A percentile compares a stretch with the other conserved stretches of the same genome.
phyloP scores from a whole-genome alignment of 176 grass and related monocot species.

The Tuctoria greenei region DNA sequence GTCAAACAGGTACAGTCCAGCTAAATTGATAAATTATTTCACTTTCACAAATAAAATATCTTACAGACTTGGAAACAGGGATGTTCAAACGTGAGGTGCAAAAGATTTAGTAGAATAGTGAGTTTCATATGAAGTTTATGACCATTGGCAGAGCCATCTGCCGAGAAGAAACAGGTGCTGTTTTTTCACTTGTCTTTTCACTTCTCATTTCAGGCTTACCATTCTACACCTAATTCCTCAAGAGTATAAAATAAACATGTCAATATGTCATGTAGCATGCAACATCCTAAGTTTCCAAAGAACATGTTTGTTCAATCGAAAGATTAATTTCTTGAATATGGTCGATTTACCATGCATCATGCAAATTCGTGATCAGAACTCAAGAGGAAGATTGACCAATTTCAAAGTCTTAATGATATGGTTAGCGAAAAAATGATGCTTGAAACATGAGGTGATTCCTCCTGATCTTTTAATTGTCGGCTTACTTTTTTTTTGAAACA shows the following conservation, averaged over 20 bases:
- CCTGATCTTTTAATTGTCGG: neutral
- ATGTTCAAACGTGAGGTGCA: neutral
- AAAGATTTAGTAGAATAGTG: slow-evolving; percentile 5
- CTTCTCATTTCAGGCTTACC: neutral
- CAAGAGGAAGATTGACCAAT: neutral
- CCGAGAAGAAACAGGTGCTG: neutral
- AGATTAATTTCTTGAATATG: neutral
- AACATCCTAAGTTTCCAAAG: neutral
- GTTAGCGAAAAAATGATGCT: neutral
- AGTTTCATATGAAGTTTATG: slow-evolving; percentile 13
- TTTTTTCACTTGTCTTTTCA: neutral
- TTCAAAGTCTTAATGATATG: neutral
- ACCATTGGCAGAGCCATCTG: slow-evolving; percentile 6
- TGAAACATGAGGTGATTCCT: slow-evolving; percentile 16
- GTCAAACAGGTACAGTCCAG: slow-evolving; percentile 5
- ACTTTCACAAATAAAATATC: slow-evolving; percentile 29
- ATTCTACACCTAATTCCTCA: neutral
- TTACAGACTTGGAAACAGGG: neutral
- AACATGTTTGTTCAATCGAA: slow-evolving; percentile 1
- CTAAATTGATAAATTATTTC: slow-evolving; percentile 10
- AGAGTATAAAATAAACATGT: neutral
- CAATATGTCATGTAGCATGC: neutral
- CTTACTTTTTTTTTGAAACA: neutral
- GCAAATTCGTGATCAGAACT: slow-evolving; percentile 4
- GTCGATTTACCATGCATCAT: neutral